Conservation (phyloP, 768 basidiomycete species). For the Lentinula edodes region DNA sequence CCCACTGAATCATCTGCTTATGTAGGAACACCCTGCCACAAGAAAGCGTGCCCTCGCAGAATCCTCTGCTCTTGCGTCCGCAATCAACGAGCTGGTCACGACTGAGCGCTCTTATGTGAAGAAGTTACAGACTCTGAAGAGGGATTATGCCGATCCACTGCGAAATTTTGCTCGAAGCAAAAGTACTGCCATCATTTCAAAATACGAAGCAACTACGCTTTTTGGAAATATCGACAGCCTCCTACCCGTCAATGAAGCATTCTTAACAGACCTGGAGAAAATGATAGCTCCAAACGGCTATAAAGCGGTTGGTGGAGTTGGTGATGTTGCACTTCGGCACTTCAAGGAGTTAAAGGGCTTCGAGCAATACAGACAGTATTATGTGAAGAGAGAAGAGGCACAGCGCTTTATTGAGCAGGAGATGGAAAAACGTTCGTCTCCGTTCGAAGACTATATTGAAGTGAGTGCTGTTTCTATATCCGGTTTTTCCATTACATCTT, state of each 20-base stretch:
- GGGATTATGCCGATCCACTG: constrained; percentile 88
- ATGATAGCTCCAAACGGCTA: constrained; percentile 62
- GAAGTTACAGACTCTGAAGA: constrained; percentile 76
- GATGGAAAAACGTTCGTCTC: constrained; percentile 70
- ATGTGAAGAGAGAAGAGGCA: constrained; percentile 89
- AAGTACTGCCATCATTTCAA: constrained; percentile 80
- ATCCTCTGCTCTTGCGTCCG: constrained; percentile 59
- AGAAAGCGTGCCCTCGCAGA: constrained; percentile 61
- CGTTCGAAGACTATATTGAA: constrained; percentile 84
- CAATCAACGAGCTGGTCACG: constrained; percentile 80
- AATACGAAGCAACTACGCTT: constrained; percentile 88
- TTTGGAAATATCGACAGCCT: constrained; percentile 94
- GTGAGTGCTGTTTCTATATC: constrained; percentile 38
- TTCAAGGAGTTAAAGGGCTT: constrained; percentile 82
- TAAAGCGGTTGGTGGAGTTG: constrained; percentile 57
- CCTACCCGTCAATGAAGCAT: constrained; percentile 83
- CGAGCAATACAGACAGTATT: constrained; percentile 89
- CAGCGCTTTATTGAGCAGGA: constrained; percentile 85
- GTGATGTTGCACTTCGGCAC: constrained; percentile 82
- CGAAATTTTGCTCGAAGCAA: constrained; percentile 80
- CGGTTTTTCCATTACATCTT: constrained; percentile 8
- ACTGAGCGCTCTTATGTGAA: constrained; percentile 89
- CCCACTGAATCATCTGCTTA: background rate
- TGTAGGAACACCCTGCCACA: constrained; percentile 34
- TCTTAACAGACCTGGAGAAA: constrained; percentile 77